Percentiles rank a stretch among this genome's conserved stretches.
Evolutionary conservation across 1,284 basidiomycete genomes (phyloP).

Genomic region (Puccinia hordei): DNA sequence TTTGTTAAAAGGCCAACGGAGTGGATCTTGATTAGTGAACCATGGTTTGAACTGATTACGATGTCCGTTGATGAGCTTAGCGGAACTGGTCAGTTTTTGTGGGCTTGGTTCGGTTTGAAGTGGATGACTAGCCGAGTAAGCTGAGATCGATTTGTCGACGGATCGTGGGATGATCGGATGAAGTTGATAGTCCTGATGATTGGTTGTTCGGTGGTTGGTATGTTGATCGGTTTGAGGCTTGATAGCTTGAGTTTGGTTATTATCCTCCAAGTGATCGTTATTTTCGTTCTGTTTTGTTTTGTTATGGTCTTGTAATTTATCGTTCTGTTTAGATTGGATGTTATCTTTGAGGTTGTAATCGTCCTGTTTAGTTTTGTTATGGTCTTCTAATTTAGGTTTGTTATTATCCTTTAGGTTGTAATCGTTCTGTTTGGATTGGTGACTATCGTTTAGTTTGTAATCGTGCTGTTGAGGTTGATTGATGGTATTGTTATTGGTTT

Average conservation of each 20-base stretch:
- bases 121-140: slow-evolving; percentile 2
- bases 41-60: slow-evolving; percentile 4
- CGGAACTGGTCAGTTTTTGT: neutral
- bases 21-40: slow-evolving; percentile 16
- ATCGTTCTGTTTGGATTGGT: neutral
- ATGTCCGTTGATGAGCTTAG: slow-evolving; percentile 11
- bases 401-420: neutral
- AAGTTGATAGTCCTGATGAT: neutral
- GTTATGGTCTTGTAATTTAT: neutral
- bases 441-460: no score
- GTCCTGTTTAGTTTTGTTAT: neutral
- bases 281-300: neutral
- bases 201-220: neutral
- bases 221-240: neutral
- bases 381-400: neutral
- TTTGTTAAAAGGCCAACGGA: neutral
- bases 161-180: slow-evolving; percentile 6
- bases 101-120: neutral
- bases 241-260: neutral
- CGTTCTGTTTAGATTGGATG: neutral
- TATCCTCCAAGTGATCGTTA: no score
- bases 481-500: no score
- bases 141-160: neutral
- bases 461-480: no score
- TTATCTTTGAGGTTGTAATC: neutral